Conservation (phyloP, 2,329 filamentous ascomycete species). For the Claviceps pusilla region DNA sequence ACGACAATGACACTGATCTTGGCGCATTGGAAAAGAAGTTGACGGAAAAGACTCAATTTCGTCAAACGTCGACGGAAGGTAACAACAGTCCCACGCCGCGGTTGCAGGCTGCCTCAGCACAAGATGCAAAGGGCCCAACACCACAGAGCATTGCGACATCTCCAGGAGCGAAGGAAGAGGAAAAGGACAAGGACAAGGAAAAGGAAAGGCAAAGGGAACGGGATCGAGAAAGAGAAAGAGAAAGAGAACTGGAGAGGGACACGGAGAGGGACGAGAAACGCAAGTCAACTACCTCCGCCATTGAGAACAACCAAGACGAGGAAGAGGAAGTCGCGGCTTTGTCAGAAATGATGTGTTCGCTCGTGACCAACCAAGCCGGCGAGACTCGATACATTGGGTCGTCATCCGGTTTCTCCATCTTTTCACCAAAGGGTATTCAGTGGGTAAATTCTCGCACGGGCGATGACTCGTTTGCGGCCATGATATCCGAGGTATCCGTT, state of each 20-base stretch:
- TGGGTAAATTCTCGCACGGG: constrained; percentile 98
- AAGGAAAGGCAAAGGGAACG: constrained; percentile 14
- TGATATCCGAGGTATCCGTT: constrained; percentile 82
- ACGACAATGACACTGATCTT: constrained; percentile 76
- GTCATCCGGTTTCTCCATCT: constrained; percentile 95
- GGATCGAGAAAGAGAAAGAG: too few relatives aligned
- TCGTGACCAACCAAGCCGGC: constrained; percentile 87
- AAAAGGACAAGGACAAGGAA: constrained; percentile 22
- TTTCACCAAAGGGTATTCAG: constrained; percentile 92
- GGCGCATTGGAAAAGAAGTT: constrained; percentile 72
- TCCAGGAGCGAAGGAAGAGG: constrained; percentile 23
- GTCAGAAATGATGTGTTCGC: constrained; percentile 97
- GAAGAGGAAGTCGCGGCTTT: constrained; percentile 67
- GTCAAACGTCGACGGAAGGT: constrained; percentile 31
- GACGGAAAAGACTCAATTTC: constrained; percentile 35
- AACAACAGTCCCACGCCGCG: constrained; percentile 33
- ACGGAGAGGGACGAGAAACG: constrained; percentile 18
- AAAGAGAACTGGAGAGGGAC: constrained; percentile 10
- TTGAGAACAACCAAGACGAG: constrained; percentile 28
- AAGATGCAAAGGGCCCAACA: constrained; percentile 29
- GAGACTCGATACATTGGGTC: constrained; percentile 97
- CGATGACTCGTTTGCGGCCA: constrained; percentile 85
- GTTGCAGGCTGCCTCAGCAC: constrained; percentile 28
- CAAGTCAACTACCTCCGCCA: constrained; percentile 24
- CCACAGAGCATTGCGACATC: constrained; percentile 41